Evolutionary conservation across 2,329 filamentous ascomycete species (phyloP).

Genomic region (Coniochaeta sp.): DNA sequence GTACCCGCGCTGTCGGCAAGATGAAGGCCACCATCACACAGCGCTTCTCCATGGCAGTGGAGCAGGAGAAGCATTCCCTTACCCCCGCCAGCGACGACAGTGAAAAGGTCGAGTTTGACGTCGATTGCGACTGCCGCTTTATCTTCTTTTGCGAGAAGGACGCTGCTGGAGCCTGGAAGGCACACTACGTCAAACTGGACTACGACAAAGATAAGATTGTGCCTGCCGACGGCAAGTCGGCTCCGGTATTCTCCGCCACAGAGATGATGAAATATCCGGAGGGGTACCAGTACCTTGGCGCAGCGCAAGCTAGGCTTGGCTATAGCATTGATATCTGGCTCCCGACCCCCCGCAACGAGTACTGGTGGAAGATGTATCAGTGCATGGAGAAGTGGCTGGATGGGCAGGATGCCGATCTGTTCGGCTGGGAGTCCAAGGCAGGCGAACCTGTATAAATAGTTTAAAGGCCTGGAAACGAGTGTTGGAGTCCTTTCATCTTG

Average conservation of each 20-base stretch:
- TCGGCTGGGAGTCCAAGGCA: constrained; percentile 1
- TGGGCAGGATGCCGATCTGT: constrained; percentile 17
- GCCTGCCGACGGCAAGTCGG: constrained; percentile 31
- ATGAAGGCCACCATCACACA: constrained; percentile 49
- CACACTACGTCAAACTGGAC: constrained; percentile 38
- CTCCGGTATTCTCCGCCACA: constrained; percentile 28
- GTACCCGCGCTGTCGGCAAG: constrained; percentile 38
- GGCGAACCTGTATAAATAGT: neutral
- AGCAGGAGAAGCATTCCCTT: neutral
- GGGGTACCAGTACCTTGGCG: constrained; percentile 39
- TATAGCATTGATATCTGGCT: constrained; percentile 32
- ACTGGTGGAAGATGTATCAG: constrained; percentile 32
- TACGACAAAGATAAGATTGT: constrained; percentile 44
- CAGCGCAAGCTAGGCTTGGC: constrained; percentile 36
- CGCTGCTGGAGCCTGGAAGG: constrained; percentile 24
- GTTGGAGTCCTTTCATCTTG: neutral
- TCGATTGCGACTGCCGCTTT: constrained; percentile 44
- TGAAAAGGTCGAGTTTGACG: constrained; percentile 31
- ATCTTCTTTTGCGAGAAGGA: constrained; percentile 36
- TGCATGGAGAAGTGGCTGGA: constrained; percentile 33
- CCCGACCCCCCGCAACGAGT: constrained; percentile 27
- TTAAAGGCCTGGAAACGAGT: neutral
- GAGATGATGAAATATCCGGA: constrained; percentile 31
- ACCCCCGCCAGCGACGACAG: neutral
- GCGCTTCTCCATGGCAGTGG: constrained; percentile 26